Base-by-base conservation (phyloP, 805 yeast genomes). In the Saccharomycopsis malanga region DNA sequence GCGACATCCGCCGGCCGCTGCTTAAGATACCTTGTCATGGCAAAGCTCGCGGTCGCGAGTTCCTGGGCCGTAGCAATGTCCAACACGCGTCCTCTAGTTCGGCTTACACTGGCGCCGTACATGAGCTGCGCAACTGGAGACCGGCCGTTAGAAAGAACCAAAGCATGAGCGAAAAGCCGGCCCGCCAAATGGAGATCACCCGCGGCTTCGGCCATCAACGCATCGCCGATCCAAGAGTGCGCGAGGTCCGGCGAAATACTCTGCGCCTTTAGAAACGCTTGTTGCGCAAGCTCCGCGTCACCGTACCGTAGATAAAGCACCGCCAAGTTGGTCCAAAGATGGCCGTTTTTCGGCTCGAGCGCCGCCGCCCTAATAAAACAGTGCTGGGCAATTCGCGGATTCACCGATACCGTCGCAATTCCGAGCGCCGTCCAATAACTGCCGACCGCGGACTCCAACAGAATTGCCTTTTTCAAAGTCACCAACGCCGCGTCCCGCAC, bases 361-460 rank as follows among this genome's bases (percentile, higher is more conserved):
- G 85, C 71, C 2, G 81, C 65, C 0, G 97, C 89, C 53, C 86
- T 83, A 56, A 93, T 84, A 57, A 85, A 87, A 61, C 96, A 87
- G 65, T 93, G 99, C 63, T 93, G 99, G 0, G 97, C 71, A 4
- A 87, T 83, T 41, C 75, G 73, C 0, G 91, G 81, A 54, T 79
- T 83, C 3, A 70, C 63, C 2, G 77, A 65, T 46, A 81, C 71
- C 5, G 87, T 76, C 0, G 88, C 83, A 48, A 83, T 73, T 12
- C 98, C 98, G 24, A 91, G 68, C 0, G 85, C 81, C 45, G 77
- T 70, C 99, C 99, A 93, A 49, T 79, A 79, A 17, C 74, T 79
- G 1, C 83, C 69, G 53, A 83, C 84, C 48, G 73, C 75, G 4
- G 81, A 72, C 61, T 91, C 96, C 6, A 79, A 64, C 47, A 74